Conservation (phyloP, 1,284 basidiomycete genomes). For the Cystobasidium slooffiae region DNA sequence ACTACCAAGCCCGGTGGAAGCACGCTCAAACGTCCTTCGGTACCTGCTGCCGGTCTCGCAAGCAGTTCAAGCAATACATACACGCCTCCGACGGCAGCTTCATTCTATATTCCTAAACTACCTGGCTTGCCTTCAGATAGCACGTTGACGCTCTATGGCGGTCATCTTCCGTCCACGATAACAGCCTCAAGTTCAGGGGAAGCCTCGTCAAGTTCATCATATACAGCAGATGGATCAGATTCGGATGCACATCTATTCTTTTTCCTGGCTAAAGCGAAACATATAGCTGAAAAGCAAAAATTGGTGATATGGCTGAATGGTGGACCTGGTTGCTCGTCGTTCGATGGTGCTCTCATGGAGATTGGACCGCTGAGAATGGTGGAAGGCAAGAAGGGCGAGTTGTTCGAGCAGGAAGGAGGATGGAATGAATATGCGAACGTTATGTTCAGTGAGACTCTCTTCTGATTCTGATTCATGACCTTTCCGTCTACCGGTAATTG, state of each 20-base stretch:
- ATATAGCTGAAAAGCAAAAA: conserved; percentile 82
- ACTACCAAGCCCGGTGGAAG: background rate
- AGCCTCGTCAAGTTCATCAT: conserved; percentile 38
- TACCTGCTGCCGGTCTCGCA: background rate
- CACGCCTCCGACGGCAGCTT: conserved; percentile 46
- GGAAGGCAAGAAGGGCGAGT: conserved; percentile 71
- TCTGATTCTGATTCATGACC: background rate
- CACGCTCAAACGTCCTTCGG: background rate
- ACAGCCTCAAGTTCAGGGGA: conserved; percentile 17
- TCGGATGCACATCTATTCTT: conserved; percentile 81
- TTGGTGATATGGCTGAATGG: conserved; percentile 44
- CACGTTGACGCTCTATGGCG: conserved; percentile 52
- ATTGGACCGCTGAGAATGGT: conserved; percentile 74
- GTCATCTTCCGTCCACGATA: conserved; percentile 53
- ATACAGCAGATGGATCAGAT: conserved; percentile 18
- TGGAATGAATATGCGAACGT: conserved; percentile 99
- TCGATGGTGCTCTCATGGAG: conserved; percentile 98
- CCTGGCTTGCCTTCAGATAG: conserved; percentile 51
- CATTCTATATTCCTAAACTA: conserved; percentile 52
- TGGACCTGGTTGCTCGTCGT: conserved; percentile 90
- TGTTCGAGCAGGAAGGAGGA: conserved; percentile 80
- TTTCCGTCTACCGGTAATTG: conserved; percentile 8
- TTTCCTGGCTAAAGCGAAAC: conserved; percentile 83
- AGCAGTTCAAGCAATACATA: background rate
- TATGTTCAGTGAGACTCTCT: conserved; percentile 73